Evolutionary conservation across 306 rosid species (phyloP), one percentile per base, ranked within the genome.

Genomic region (Dryas drummondii): DNA sequence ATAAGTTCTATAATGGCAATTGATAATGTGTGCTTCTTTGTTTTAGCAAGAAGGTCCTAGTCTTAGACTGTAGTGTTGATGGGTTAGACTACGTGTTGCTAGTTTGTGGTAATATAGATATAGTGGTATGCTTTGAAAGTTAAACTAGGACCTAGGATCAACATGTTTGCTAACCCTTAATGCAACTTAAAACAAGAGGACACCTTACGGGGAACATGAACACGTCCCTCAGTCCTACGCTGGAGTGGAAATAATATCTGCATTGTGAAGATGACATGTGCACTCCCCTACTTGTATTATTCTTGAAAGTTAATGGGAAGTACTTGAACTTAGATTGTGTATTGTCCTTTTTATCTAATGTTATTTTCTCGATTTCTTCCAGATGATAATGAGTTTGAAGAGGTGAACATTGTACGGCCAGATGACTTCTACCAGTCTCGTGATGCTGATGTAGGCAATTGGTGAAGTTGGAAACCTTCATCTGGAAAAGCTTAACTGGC

Each of bases 321-420:
- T 1, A 32, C 37, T 1, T 32, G 2, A 32, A 32, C 37, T 32
- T 32, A 79, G 66, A 15, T 52, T 32, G 37, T 70, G 46, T 70
- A n/a, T 13, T 53, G 41, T 13, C 9, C 58, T 61, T 32, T 32
- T 10, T 9, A 41, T 64, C 67, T 45, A 54, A 46, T 51, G 42
- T 9, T 76, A 1, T 11, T 49, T 69, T 70, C 41, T 77, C 11
- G 51, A 59, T 75, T 70, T 45, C 61, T 78, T 79, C 37, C 88
- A 91, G 97, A 91, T 87, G 96, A 83, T 62, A 86, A 88, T 37
- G 96, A 86, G 82, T 94, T 91, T 73, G 98, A 94, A 88, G 97
- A 88, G 80, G 84, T 90, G 51, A 72, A 81, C 86, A 91, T 90
- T 45, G 87, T 80, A 27, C 88, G 80, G 61, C 91, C 96, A 16